Conservation (phyloP, 2,329 filamentous ascomycete species). For the Exophiala aquamarina region DNA sequence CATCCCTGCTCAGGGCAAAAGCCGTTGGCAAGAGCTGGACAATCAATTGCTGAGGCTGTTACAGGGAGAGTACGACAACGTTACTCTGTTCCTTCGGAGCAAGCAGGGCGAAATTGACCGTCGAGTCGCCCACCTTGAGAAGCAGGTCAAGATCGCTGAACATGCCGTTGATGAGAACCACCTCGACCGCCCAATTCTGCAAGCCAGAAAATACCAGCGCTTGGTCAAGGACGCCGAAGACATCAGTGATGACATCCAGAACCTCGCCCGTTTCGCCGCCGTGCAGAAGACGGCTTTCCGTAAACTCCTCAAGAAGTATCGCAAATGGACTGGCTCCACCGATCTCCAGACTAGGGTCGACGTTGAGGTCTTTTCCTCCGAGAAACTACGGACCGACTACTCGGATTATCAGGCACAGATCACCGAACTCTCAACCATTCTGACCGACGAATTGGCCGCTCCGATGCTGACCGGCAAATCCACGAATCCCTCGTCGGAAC, state of each 20-base stretch:
- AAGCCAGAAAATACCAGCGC: conserved; percentile 44
- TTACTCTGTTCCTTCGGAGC: conserved; percentile 75
- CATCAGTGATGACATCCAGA: conserved; percentile 67
- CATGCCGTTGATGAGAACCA: conserved; percentile 18
- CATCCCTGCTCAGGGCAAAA: conserved; percentile 69
- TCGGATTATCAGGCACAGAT: conserved; percentile 23
- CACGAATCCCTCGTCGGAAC: conserved; percentile 1
- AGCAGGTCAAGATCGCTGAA: conserved; percentile 35
- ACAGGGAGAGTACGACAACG: conserved; percentile 71
- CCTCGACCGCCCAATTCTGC: conserved; percentile 19
- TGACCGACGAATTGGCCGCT: conserved; percentile 19
- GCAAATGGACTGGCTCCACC: conserved; percentile 79
- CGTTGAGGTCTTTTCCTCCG: conserved; percentile 57
- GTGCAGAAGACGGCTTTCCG: conserved; percentile 75
- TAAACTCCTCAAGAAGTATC: conserved; percentile 84
- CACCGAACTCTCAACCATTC: conserved; percentile 15
- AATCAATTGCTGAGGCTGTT: conserved; percentile 70
- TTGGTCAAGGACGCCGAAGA: conserved; percentile 53
- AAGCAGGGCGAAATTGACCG: conserved; percentile 76
- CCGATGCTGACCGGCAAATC: conserved; percentile 20
- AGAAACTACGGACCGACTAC: conserved; percentile 24
- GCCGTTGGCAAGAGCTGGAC: conserved; percentile 64
- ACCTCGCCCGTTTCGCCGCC: conserved; percentile 68
- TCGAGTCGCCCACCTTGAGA: conserved; percentile 53
- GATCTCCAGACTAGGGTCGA: conserved; percentile 66